Evolutionary conservation across 1,139 yeast genomes (phyloP).

Genomic region (Pichia terricola): DNA sequence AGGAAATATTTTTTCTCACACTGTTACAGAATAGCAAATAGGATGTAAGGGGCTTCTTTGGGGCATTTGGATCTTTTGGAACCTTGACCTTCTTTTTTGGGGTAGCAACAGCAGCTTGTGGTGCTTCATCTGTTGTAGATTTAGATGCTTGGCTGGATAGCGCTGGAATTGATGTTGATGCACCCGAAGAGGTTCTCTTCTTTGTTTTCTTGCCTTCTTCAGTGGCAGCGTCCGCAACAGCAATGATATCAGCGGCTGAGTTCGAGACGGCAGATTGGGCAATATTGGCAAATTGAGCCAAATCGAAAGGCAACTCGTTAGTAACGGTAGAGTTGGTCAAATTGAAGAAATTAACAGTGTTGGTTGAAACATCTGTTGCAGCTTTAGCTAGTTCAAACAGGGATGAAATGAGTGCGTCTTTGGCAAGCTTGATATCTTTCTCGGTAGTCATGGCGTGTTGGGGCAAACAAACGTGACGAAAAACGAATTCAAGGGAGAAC

Average conservation of each 20-base stretch:
- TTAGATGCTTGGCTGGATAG: not conserved
- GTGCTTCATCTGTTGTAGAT: not conserved
- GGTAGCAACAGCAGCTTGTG: not conserved
- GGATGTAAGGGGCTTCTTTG: constrained; percentile 64
- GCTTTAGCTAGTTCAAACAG: constrained; percentile 68
- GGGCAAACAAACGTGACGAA: not conserved
- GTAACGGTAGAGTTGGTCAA: constrained; percentile 23
- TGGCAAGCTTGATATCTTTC: constrained; percentile 27
- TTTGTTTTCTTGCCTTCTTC: not conserved
- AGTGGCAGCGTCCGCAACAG: not conserved
- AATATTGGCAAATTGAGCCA: not conserved
- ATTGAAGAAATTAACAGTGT: constrained; percentile 67
- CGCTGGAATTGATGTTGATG: not conserved
- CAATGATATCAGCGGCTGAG: not conserved
- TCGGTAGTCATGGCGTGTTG: not conserved
- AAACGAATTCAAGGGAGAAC: not conserved
- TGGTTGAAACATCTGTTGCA: constrained; percentile 71
- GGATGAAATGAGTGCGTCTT: constrained; percentile 49
- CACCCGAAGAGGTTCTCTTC: not conserved
- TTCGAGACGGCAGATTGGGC: not conserved
- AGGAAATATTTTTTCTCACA: constrained; percentile 55
- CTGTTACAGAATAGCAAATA: constrained; percentile 70
- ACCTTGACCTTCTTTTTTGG: constrained; percentile 25
- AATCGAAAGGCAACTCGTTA: not conserved
- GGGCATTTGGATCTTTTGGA: constrained; percentile 54